These are phyloP conservation scores for Fomitopsis betulina DNA, from an alignment of 1,284 basidiomycete genomes.

Conservation along the genomic window DNA sequence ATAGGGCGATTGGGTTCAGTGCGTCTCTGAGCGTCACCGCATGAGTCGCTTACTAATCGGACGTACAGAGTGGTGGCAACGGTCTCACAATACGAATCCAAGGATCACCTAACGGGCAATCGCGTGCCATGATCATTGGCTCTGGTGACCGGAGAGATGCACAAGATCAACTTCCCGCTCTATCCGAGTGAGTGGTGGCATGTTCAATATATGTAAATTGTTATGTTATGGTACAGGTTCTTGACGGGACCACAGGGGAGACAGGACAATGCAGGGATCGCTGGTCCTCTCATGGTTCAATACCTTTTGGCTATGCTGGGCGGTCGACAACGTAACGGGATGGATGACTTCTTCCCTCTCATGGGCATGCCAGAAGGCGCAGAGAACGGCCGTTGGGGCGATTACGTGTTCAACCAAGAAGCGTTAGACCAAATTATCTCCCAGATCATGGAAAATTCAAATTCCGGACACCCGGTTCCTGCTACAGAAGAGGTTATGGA, in stretches of 20 bases:
- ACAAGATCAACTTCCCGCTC: slow-evolving; percentile 11
- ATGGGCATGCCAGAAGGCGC: slow-evolving; percentile 25
- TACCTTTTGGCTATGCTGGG: slow-evolving; percentile 61
- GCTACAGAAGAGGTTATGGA: slow-evolving; percentile 68
- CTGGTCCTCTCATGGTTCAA: slow-evolving; percentile 62
- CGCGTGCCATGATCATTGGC: slow-evolving; percentile 40
- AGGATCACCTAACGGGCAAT: slow-evolving; percentile 27
- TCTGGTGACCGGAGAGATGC: slow-evolving; percentile 21
- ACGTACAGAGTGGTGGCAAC: slow-evolving; percentile 14
- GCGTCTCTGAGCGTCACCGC: background rate
- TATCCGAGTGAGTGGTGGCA: slow-evolving; percentile 26
- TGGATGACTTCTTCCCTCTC: slow-evolving; percentile 35
- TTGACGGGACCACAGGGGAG: background rate
- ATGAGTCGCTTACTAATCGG: slow-evolving; percentile 18
- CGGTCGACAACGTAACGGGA: slow-evolving; percentile 32
- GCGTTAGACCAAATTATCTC: slow-evolving; percentile 76
- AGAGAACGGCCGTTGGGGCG: slow-evolving; percentile 60
- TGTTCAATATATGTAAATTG: slow-evolving; percentile 4
- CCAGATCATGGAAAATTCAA: slow-evolving; percentile 72
- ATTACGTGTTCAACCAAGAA: slow-evolving; percentile 82
- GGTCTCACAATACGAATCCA: slow-evolving; percentile 38
- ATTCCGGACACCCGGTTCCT: slow-evolving; percentile 62
- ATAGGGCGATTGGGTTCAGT: background rate
- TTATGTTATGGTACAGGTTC: slow-evolving; percentile 8
- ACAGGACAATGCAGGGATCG: slow-evolving; percentile 35